Base-by-base conservation (phyloP, 192 early-diverging fungal genomes). In the Coemansia sp. region DNA sequence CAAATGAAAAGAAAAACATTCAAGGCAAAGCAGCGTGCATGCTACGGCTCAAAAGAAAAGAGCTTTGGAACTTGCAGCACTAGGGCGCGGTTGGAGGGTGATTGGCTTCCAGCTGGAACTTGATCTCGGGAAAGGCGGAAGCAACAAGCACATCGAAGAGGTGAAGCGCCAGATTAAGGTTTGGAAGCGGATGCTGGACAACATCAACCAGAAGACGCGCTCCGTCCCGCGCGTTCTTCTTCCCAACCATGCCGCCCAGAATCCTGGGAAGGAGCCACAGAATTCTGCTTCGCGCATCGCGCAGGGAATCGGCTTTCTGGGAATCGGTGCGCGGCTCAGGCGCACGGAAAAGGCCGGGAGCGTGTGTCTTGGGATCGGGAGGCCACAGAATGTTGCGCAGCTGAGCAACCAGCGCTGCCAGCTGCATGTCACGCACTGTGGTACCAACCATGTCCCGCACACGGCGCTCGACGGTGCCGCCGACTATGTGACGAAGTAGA, bases 401-500 rank as follows among this genome's bases (percentile, higher is more conserved):
- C 11, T n/a, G 68, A 1, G 63, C 53, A 0, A 86, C 59, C 10
- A 67, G 57, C n/a, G 46, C 22, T 2, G 70, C 64, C 9, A 85
- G 50, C 37, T 51, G 68, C 11, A 67, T 20, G 44, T 84, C 85
- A 14, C 51, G 70, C n/a, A 85, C 59, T 5, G 76, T 9, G 7
- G 54, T 25, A 7, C 64, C 49, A 0, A 84, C 41, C 8, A 55
- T 20, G 20, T 86, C 74, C 39, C 76, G 75, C 42, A 88, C 62
- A 9, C 87, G 85, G 68, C 93, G 85, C 76, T 98, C 94, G 45
- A 98, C 90, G 0, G 93, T 85, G 42, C 91, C 95, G 54, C 93
- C 95, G 56, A 96, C 80, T 4, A 98, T 85, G 46, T 95, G 92
- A 39, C 96, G 92, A 46, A 98, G 71, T 0, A 96, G 85, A 12